Evolutionary conservation across 1,139 yeast species (phyloP), one percentile per base, ranked within the genome.

Genomic region (Yamadazyma triangularis): DNA sequence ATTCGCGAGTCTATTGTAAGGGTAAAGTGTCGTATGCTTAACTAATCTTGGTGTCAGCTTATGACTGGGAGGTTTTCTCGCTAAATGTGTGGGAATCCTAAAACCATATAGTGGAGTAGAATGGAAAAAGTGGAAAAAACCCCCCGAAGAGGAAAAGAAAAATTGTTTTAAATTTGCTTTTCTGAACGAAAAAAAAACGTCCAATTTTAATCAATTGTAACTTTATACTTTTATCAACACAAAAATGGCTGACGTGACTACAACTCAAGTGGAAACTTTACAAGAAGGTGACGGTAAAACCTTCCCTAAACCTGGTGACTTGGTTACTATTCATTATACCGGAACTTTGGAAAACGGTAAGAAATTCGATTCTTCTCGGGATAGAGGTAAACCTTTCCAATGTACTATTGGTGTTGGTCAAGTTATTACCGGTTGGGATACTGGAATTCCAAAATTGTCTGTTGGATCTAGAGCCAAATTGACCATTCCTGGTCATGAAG

Each of bases 381-480:
- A 84, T 70, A 81, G 96, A 66, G 93, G 94, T 51, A 75, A 80
- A 62, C 96, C 97, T 44, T 89, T 91, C 79, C 87, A 86, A 59
- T 84, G 94, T 62, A 68, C 70, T 60, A 84, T 89, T 58, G 97
- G 97, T 58, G 95, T 85, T 46, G 96, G 97, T 40, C 95, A 84
- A 66, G 96, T 89, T 44, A 89, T 89, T 64, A 75, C 77, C 52
- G 97, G 97, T 42, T 89, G 97, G 97, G 97, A 89, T 57, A 84
- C 78, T 54, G 95, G 83, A 42, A 85, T 87, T 56, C 95, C 95
- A 36, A 80, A 87, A 62, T 75, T 91, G 61, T 83, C 94, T 36
- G 73, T 88, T 36, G 97, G 97, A 47, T 87, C 93, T 62, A 83
- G 82, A 69, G 95, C 96, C 34, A 75, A 82, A 56, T 71, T 91